Evolutionary conservation across 345 rosid species (phyloP).

Genomic region (Camelina sativa): DNA sequence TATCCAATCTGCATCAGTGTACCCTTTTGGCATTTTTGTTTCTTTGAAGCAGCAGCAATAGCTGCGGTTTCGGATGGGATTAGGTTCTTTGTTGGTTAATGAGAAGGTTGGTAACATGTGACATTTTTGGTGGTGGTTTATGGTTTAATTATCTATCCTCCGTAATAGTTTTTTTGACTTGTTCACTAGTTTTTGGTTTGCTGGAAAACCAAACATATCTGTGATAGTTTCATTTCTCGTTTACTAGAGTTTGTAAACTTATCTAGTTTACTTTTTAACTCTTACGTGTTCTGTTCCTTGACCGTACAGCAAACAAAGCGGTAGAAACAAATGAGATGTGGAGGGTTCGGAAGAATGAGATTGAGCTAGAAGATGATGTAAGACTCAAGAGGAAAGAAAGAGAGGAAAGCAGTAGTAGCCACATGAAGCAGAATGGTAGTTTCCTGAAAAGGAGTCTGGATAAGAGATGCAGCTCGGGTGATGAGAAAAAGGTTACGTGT

Average conservation of each 20-base stretch:
- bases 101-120: conserved; percentile 1
- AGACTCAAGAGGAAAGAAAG: conserved; percentile 53
- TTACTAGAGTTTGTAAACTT: neutral
- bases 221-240: neutral
- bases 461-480: conserved; percentile 43
- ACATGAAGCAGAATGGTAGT: conserved; percentile 29
- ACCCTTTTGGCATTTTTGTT: neutral
- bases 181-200: neutral
- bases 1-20: neutral
- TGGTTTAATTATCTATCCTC: neutral
- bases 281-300: conserved; percentile 24
- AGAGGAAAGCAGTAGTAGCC: conserved; percentile 46
- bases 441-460: conserved; percentile 41
- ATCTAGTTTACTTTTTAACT: conserved; percentile 6
- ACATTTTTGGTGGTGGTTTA: neutral
- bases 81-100: conserved; percentile 17
- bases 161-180: neutral
- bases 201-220: neutral
- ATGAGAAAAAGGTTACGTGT: conserved; percentile 27
- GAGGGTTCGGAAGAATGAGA: conserved; percentile 74
- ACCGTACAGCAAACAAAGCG: conserved; percentile 68
- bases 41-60: neutral
- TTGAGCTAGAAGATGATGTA: conserved; percentile 56
- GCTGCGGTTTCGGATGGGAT: conserved; percentile 7
- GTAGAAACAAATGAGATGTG: conserved; percentile 92